Base-by-base conservation (phyloP, 345 rosid species). In the Excoecaria cochinchinensis region DNA sequence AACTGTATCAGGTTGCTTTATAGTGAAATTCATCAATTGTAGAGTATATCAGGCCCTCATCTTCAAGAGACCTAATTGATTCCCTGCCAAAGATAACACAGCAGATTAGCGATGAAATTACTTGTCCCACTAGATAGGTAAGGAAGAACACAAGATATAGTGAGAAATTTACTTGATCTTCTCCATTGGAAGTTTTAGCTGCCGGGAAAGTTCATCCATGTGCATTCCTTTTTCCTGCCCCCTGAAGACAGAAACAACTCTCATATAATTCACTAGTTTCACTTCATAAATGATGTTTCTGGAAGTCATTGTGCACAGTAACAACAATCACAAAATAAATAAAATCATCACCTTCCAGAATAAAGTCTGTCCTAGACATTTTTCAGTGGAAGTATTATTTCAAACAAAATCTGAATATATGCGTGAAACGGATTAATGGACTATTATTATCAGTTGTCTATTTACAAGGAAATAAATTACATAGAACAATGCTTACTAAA, bases 1-100 rank as follows among this genome's bases (percentile, higher is more conserved):
- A 79, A 86, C 58, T 78, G 87, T 81, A 89, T 9, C 93, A 89
- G 42, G 92, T 84, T 47, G 89, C 90, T 85, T 95, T 90, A 86
- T 86, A 95, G 85, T 93, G 99, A 78, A 85, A 90, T 72, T 95
- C 97, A n/a, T 95, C 99, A 16, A 95, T 87, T 62, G 98, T 93
- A 13, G 99, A 95, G 83, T 95, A 95, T 61, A 95, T 86, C 55
- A 93, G 80, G 44, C 99, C 98, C 81, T 95, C 99, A 61, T 84
- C 91, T 84, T 95, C 99, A 52, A 93, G 89, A 59, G 90, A 83
- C 53, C 89, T 86, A 70, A 91, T 85, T 13, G 93, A 86, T 75
- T 86, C 89, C 88, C 98, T 93, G 87, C 4, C 31, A 62, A 38
- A 69, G 13, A 69, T 61, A 48, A 65, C 40, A 21, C 3, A 24